A percentile compares a stretch with the other conserved stretches of the same genome.
Evolutionary conservation across 345 rosid genomes (phyloP).

Genomic region (Orychophragmus violaceus): DNA sequence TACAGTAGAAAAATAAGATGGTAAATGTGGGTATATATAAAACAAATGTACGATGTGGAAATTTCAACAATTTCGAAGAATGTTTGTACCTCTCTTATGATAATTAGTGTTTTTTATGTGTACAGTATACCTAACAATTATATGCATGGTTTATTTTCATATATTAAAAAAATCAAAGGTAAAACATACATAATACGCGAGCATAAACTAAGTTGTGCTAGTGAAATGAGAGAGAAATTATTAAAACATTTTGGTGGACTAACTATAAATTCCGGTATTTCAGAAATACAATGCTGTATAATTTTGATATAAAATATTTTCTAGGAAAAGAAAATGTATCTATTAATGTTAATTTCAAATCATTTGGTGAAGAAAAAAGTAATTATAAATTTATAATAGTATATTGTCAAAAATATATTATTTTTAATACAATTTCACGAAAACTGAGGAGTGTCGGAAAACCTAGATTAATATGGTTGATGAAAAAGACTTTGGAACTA

Average conservation of each 20-base stretch:
- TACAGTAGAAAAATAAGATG: not conserved
- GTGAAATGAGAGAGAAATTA: not conserved
- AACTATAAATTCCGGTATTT: not conserved
- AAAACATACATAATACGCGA: not conserved
- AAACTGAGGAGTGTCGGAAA: slow-evolving; percentile 14
- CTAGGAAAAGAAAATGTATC: not conserved
- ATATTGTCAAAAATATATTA: not conserved
- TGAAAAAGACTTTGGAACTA: slow-evolving; percentile 20
- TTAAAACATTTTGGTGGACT: not conserved
- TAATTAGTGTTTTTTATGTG: not conserved
- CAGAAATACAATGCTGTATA: not conserved
- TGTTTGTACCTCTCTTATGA: not conserved
- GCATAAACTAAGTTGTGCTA: not conserved
- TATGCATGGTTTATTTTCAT: not conserved
- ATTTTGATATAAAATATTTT: no score
- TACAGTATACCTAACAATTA: slow-evolving; percentile 1
- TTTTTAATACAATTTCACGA: not conserved
- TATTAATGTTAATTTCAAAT: not conserved
- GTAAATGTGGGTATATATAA: not conserved
- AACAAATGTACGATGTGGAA: not conserved
- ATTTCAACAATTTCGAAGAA: slow-evolving; percentile 10
- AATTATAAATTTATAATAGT: not conserved
- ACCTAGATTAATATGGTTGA: slow-evolving; percentile 13
- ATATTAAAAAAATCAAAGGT: not conserved
- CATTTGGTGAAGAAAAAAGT: not conserved